Evolutionary conservation across 2,329 filamentous ascomycete genomes (phyloP).

Genomic region (Hypoxylon sp.): DNA sequence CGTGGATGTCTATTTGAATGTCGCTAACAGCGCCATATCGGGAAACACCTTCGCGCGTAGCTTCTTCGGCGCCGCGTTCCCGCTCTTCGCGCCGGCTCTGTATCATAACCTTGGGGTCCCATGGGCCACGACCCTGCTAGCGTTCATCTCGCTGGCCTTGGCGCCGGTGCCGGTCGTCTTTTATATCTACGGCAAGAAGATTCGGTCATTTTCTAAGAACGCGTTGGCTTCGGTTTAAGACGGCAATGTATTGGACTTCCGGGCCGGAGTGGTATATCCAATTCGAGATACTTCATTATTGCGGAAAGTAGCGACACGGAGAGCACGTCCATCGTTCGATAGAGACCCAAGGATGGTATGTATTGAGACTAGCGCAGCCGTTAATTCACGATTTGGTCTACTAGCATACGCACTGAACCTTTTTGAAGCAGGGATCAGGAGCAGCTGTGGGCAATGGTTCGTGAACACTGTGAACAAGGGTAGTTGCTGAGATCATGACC

Average conservation of each 20-base stretch:
- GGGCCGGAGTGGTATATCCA: neutral
- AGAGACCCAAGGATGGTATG: neutral
- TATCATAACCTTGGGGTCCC: slow-evolving; percentile 18
- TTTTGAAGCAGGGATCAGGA: neutral
- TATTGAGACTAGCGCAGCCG: neutral
- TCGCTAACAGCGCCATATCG: slow-evolving; percentile 13
- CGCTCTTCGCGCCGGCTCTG: slow-evolving; percentile 17
- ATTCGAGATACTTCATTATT: neutral
- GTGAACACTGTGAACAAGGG: no score
- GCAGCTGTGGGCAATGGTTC: no score
- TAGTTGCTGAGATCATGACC: neutral
- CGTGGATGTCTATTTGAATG: slow-evolving; percentile 12
- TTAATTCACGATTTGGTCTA: neutral
- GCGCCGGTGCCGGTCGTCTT: slow-evolving; percentile 5
- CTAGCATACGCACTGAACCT: neutral
- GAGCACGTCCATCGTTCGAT: neutral
- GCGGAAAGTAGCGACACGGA: neutral
- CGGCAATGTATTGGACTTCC: neutral
- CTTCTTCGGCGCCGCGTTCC: slow-evolving; percentile 12
- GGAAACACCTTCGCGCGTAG: slow-evolving; percentile 3
- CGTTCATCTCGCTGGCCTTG: slow-evolving; percentile 3
- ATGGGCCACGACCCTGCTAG: slow-evolving; percentile 16
- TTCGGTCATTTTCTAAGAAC: neutral
- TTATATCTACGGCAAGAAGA: slow-evolving; percentile 2
- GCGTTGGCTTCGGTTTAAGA: slow-evolving; percentile 1